Base-by-base conservation (phyloP, 495 filamentous ascomycete species). In the Oidiodendron maius region DNA sequence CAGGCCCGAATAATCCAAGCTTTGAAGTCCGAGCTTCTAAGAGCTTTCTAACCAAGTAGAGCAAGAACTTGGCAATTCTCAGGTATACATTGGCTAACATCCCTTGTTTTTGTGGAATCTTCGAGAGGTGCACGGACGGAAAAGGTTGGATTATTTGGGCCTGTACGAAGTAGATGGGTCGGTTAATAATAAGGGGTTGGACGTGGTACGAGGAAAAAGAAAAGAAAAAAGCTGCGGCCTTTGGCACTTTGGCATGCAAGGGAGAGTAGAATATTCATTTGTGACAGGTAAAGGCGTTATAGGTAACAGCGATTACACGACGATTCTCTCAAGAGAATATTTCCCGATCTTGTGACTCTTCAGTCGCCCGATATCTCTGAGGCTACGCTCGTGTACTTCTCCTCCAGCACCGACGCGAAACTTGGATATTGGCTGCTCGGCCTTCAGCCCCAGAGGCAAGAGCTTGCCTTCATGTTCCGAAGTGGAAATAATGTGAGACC, bases 281-380 rank as follows among this genome's bases (percentile, higher is more conserved):
- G 30, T n/a, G 15, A 41, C 40, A 44, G 36, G 48, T 21, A 22
- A 23, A n/a, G n/a, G n/a, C n/a, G n/a, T n/a, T n/a, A n/a, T n/a
- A n/a, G n/a, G n/a, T n/a, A n/a, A n/a, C n/a, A n/a, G n/a, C 26
- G 26, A 12, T 17, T 44, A 44, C 17, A 89, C 66, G 43, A 77
- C 61, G 48, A 91, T 82, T 61, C 77, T 74, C 60, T 89, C 83
- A 46, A 89, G 76, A 21, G 85, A 86, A 69, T 94, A 94, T 51
- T 83, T 77, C 32, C 80, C 81, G 38, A 83, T 78, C 44, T 80
- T 83, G 68, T 82, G 81, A 58, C 85, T 84, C 37, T 78, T 76
- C 52, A 88, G 64, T 59, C 82, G 76, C 10, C 85, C 86, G 45
- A 83, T 82, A 62, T 93, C 82, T 63, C 89, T 68, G 46, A 51